Conservation (phyloP, 352 stramenopile genomes). For the Phytophthora syringae region DNA sequence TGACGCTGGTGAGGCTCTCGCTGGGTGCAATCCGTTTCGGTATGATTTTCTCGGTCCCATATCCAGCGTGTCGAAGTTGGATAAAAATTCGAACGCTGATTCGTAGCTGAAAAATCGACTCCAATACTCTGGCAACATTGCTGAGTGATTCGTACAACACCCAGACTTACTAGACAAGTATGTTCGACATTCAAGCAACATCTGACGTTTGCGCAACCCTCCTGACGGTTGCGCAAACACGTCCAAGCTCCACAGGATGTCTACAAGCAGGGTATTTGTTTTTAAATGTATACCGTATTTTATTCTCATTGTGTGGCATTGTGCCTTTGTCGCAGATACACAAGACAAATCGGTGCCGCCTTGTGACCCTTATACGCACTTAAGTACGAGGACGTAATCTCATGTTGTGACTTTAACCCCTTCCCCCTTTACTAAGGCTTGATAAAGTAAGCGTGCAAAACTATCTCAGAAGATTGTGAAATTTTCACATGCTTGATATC, state of each 20-base stretch:
- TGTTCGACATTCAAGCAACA: background rate
- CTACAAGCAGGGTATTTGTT: background rate
- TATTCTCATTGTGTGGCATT: background rate
- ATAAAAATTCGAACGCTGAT: background rate
- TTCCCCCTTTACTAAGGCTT: no score
- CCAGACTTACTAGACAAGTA: background rate
- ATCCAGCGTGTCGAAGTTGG: background rate
- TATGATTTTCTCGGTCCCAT: background rate
- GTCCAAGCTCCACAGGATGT: background rate
- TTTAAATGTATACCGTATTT: background rate
- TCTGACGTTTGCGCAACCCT: background rate
- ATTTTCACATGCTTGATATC: background rate
- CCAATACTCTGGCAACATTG: background rate
- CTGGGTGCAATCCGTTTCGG: background rate
- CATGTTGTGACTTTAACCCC: background rate
- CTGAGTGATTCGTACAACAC: background rate
- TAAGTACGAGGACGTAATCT: background rate
- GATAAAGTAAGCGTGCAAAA: no score
- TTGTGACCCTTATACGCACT: background rate
- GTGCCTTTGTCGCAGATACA: background rate
- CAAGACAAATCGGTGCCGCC: background rate
- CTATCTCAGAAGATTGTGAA: no score
- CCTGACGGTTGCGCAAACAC: no score
- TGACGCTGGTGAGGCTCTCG: background rate
- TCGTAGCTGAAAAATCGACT: slow-evolving; percentile 3